Evolutionary conservation across 495 filamentous ascomycete genomes (phyloP), one percentile per base, ranked within the genome.

Genomic region (Jackrogersella minutella): DNA sequence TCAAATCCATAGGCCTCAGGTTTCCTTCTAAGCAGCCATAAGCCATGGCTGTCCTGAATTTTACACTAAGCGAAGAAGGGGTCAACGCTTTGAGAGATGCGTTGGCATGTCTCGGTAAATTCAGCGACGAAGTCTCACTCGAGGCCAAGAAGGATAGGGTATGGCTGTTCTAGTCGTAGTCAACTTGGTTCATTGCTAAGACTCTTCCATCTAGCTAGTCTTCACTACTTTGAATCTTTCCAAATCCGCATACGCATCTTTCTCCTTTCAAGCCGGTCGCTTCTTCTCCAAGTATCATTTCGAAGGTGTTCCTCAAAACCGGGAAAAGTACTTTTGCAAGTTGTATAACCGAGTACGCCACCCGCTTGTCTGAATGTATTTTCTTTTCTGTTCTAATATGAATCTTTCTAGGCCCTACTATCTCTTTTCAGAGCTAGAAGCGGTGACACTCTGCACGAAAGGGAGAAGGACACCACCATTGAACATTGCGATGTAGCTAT

Each of bases 241-340:
- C 13, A 96, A 96, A 73, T 96, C 95, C 17, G 93, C 93, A 37
- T 97, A 97, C 78, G 87, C 90, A 0, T 91, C 91, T 13, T 91
- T 97, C 68, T 84, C 85, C 10, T 87, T 97, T 34, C 86, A 89
- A 47, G 83, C 83, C 22, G 82, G 81, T 56, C 78, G 80, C n/a
- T 99, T 97, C 78, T 99, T 97, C 72, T 85, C 90, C 21, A 83
- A 82, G 19, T 99, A 97, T 74, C 78, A 83, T 49, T 93, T 86
- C 67, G 78, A 80, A 54, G 80, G 81, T 11, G 73, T 68, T 3
- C 66, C 75, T 6, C 79, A 79, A 62, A 72, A 80, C 44, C 75
- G 75, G 13, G 81, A 82, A n/a, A 79, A 76, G 57, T 83, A 82
- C 68, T 81, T 76, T 56, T 83, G 81, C 66, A 78, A 80, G 47